These are phyloP conservation scores for Xylariaceae sp. DNA, from an alignment of 2,329 filamentous ascomycete species.

Conservation along the genomic window DNA sequence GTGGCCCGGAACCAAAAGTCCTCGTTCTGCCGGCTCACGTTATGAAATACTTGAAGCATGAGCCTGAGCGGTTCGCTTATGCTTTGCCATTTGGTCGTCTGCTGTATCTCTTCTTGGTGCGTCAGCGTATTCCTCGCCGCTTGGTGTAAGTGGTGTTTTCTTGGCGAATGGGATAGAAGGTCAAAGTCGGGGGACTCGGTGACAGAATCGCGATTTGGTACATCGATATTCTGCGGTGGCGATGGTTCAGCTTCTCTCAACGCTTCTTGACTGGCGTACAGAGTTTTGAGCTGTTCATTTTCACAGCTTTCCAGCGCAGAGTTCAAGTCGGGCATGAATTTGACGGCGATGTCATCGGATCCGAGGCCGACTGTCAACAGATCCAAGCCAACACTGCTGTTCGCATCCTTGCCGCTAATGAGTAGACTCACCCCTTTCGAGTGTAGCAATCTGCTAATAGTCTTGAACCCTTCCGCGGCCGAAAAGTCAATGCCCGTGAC, in stretches of 20 bases:
- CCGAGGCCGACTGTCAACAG: constrained; percentile 80
- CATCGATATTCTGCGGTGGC: constrained; percentile 42
- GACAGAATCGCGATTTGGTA: constrained; percentile 38
- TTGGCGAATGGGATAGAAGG: constrained; percentile 67
- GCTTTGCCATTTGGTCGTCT: constrained; percentile 67
- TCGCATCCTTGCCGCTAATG: constrained; percentile 73
- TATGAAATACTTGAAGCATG: constrained; percentile 92
- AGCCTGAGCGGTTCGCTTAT: constrained; percentile 88
- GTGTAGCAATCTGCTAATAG: constrained; percentile 77
- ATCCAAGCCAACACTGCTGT: constrained; percentile 68
- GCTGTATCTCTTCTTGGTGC: constrained; percentile 55
- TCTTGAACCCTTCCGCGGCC: constrained; percentile 88
- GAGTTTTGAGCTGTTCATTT: constrained; percentile 80
- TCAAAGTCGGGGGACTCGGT: constrained; percentile 28
- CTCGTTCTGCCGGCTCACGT: constrained; percentile 76
- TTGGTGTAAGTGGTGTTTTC: constrained; percentile 68
- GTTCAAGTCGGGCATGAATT: constrained; percentile 84
- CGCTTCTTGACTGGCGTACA: constrained; percentile 66
- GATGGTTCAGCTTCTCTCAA: constrained; percentile 42
- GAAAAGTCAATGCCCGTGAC: constrained; percentile 95
- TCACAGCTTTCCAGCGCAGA: constrained; percentile 91
- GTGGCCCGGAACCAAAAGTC: constrained; percentile 89
- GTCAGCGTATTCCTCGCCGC: constrained; percentile 72
- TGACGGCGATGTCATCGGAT: constrained; percentile 65
- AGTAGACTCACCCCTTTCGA: constrained; percentile 74